A percentile compares a stretch with the other conserved stretches of the same genome.
Evolutionary conservation across 257 asterid genomes (phyloP).

Genomic region (Solanum medicagineum): DNA sequence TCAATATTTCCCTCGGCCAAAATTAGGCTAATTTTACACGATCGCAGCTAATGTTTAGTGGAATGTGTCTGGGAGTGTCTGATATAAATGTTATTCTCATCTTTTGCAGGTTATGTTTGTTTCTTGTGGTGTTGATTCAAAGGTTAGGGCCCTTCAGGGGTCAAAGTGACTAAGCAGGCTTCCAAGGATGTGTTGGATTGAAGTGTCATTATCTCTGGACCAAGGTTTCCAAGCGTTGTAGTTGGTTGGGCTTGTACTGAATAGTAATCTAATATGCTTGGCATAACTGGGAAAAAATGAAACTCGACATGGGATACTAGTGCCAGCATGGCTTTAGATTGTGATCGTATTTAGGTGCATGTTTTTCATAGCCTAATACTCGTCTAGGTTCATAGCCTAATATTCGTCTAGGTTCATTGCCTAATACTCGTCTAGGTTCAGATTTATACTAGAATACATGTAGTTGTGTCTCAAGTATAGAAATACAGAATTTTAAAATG

Average conservation of each 20-base stretch:
- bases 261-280: not conserved
- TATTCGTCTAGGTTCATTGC: not conserved
- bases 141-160: not conserved
- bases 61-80: not conserved
- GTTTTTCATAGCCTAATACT: not conserved
- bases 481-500: constrained; percentile 34
- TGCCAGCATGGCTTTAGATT: not conserved
- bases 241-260: not conserved
- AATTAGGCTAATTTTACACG: not conserved
- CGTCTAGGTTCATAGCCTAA: not conserved
- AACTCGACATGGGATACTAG: not conserved
- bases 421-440: not conserved
- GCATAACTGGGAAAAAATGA: not conserved
- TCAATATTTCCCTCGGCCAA: not conserved
- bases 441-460: not conserved
- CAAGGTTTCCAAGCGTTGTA: not conserved
- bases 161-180: not conserved
- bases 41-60: not conserved
- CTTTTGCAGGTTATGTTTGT: not conserved
- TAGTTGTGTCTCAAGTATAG: constrained; percentile 6
- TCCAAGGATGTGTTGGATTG: not conserved
- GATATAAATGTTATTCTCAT: not conserved
- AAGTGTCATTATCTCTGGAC: not conserved
- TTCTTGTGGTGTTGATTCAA: not conserved
- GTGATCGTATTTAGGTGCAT: not conserved